Conservation (phyloP, 2,329 filamentous ascomycete species). For the Aspergillus ustus region DNA sequence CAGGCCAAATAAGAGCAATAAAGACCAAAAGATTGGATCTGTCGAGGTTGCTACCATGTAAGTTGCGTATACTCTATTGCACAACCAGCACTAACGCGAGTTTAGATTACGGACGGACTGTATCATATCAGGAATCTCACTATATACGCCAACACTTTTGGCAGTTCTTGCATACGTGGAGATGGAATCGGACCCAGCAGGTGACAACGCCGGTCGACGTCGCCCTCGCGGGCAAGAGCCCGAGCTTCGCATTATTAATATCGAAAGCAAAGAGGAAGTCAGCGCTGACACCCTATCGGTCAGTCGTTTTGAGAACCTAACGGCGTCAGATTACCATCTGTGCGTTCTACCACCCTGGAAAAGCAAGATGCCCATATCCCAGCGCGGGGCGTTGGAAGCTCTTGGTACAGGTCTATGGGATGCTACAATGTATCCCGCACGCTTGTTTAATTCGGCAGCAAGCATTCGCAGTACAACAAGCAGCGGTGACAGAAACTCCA, state of each 20-base stretch:
- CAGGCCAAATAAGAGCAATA: constrained; percentile 67
- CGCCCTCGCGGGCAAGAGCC: constrained; percentile 81
- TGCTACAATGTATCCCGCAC: constrained; percentile 82
- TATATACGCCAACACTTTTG: constrained; percentile 91
- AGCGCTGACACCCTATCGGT: constrained; percentile 86
- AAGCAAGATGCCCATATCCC: constrained; percentile 65
- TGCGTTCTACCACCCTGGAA: constrained; percentile 78
- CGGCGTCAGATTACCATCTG: constrained; percentile 90
- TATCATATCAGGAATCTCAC: constrained; percentile 93
- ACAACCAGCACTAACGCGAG: constrained; percentile 31
- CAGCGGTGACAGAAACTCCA: constrained; percentile 62
- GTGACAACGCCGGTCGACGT: constrained; percentile 61
- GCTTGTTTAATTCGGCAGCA: constrained; percentile 83
- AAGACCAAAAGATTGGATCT: constrained; percentile 73
- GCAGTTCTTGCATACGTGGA: constrained; percentile 90
- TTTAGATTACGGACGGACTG: constrained; percentile 88
- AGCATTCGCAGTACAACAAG: constrained; percentile 68
- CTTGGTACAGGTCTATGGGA: constrained; percentile 82
- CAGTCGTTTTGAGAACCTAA: constrained; percentile 82
- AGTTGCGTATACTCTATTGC: constrained; percentile 45
- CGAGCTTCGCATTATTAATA: constrained; percentile 88
- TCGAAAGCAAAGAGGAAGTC: constrained; percentile 78
- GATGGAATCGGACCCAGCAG: constrained; percentile 69
- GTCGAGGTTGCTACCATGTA: constrained; percentile 93
- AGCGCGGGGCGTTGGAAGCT: constrained; percentile 75